phyloP scores from a whole-genome alignment of 495 filamentous ascomycete species.

The Cercophora samala region DNA sequence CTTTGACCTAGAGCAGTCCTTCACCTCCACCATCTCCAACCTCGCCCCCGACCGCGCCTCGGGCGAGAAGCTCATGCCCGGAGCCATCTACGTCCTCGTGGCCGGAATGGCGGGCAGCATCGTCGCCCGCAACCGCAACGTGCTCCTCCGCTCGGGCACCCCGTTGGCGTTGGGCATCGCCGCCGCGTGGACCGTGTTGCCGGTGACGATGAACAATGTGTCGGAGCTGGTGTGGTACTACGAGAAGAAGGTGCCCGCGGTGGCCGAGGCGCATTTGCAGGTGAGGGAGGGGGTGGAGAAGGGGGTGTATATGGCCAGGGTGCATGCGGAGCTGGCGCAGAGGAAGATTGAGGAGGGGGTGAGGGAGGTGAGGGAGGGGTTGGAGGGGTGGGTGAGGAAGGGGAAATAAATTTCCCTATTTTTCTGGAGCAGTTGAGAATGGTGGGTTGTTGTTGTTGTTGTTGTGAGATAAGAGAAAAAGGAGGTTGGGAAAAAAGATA shows the following conservation, averaged over 20 bases:
- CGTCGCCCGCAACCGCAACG: conserved; percentile 75
- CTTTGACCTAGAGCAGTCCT: conserved; percentile 74
- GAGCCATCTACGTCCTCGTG: conserved; percentile 83
- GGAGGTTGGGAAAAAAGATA: not conserved
- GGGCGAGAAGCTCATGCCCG: conserved; percentile 80
- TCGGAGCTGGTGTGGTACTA: conserved; percentile 79
- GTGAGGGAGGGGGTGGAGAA: conserved; percentile 63
- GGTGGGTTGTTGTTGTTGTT: conserved; percentile 9
- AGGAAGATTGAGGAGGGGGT: conserved; percentile 77
- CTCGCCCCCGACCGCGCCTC: conserved; percentile 79
- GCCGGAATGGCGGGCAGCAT: conserved; percentile 91
- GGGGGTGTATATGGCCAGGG: conserved; percentile 64
- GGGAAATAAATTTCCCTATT: conserved; percentile 68
- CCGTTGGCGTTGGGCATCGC: conserved; percentile 70
- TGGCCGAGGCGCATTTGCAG: conserved; percentile 72
- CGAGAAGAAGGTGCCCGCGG: conserved; percentile 76
- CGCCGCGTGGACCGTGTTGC: conserved; percentile 70
- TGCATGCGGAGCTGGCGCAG: conserved; percentile 66
- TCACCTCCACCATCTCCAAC: conserved; percentile 80
- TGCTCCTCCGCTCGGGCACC: conserved; percentile 68
- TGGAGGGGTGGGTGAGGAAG: conserved; percentile 89
- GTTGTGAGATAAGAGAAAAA: not conserved
- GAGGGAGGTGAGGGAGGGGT: conserved; percentile 60
- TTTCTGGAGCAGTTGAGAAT: too few relatives aligned
- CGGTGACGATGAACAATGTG: conserved; percentile 81